A percentile compares a stretch with the other conserved stretches of the same genome.
phyloP scores from a whole-genome alignment of 495 filamentous ascomycete species.

The Hypoxylon lienhwacheense region DNA sequence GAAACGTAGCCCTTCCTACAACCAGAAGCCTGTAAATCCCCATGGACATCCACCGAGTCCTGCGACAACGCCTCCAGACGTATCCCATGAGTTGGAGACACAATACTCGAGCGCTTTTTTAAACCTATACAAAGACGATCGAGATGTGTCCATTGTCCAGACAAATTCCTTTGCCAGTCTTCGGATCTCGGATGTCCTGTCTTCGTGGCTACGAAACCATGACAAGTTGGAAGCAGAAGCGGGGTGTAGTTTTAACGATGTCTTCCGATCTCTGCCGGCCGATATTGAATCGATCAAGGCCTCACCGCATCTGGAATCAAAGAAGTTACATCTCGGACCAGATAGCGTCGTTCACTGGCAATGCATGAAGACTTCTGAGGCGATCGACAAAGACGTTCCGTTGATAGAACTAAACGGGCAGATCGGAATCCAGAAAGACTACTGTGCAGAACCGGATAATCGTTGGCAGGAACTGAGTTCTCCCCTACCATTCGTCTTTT shows the following conservation, averaged over 20 bases:
- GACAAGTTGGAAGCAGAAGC: conserved; percentile 52
- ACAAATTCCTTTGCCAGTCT: conserved; percentile 71
- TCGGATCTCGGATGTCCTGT: conserved; percentile 64
- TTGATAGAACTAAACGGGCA: conserved; percentile 87
- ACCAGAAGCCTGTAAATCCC: conserved; percentile 41
- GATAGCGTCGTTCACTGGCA: conserved; percentile 63
- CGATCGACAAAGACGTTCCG: conserved; percentile 64
- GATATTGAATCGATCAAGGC: conserved; percentile 43
- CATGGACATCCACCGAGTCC: conserved; percentile 57
- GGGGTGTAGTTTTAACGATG: conserved; percentile 47
- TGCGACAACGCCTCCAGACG: conserved; percentile 57
- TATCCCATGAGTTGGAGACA: conserved; percentile 55
- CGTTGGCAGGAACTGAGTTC: conserved; percentile 75
- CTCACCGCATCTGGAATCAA: conserved; percentile 44
- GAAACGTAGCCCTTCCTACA: conserved; percentile 58
- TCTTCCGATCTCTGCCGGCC: conserved; percentile 51
- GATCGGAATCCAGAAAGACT: conserved; percentile 76
- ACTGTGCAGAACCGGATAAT: conserved; percentile 70
- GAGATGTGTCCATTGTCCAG: conserved; percentile 56
- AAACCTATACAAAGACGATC: conserved; percentile 65
- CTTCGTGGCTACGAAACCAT: conserved; percentile 71
- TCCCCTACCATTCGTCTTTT: conserved; percentile 84
- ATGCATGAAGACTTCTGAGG: conserved; percentile 61
- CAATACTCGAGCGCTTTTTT: conserved; percentile 76
- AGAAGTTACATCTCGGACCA: conserved; percentile 49